These are phyloP conservation scores for Acmispon strigosus DNA, from an alignment of 306 rosid species.

Conservation along the genomic window DNA sequence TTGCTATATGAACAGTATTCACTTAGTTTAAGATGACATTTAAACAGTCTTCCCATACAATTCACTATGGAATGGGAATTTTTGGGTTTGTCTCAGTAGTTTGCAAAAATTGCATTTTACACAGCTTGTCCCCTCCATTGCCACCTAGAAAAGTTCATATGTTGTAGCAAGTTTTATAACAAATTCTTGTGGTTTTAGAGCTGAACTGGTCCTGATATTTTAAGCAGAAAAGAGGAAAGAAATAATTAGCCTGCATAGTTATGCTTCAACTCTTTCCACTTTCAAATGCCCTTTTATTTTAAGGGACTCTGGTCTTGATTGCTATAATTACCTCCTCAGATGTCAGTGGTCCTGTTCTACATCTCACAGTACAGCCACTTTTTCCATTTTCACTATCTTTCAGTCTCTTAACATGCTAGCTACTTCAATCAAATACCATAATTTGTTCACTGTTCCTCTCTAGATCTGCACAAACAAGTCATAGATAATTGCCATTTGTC, in stretches of 20 bases:
- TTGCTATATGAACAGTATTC: slow-evolving; percentile 1
- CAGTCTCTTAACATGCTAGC: neutral
- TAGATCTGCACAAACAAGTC: neutral
- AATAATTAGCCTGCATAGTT: neutral
- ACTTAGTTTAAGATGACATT: neutral
- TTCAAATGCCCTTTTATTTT: neutral
- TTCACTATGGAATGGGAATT: neutral
- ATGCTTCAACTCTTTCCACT: neutral
- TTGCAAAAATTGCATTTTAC: neutral
- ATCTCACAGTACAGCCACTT: neutral
- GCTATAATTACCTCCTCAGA: neutral
- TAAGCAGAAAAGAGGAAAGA: neutral
- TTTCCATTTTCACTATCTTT: neutral
- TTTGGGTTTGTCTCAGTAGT: neutral
- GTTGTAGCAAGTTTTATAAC: no score
- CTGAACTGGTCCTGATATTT: neutral
- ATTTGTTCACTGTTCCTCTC: neutral
- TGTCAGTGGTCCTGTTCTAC: neutral
- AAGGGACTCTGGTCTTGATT: neutral
- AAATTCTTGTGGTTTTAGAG: no score
- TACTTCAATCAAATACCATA: slow-evolving; percentile 9
- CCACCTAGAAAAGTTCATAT: no score
- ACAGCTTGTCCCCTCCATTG: no score
- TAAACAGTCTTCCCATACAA: neutral
- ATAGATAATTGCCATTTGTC: neutral